Evolutionary conservation across 257 asterid genomes (phyloP).

Genomic region (Solanum chiquidenum): DNA sequence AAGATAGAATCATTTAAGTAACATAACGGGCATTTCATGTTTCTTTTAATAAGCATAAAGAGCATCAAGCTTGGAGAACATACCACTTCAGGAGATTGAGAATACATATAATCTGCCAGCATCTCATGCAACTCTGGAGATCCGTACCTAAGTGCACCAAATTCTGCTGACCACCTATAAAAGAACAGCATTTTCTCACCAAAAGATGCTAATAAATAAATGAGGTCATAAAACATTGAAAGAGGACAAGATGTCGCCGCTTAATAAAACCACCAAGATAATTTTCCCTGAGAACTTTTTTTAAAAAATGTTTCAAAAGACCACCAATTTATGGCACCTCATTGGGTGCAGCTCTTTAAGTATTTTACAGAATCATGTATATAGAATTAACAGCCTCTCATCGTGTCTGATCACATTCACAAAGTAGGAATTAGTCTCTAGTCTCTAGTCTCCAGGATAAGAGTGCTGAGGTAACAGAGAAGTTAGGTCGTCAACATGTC

Average conservation of each 20-base stretch:
- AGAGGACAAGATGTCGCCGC: neutral
- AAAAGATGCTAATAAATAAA: neutral
- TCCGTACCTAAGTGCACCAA: conserved; percentile 63
- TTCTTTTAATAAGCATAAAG: neutral
- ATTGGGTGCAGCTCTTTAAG: neutral
- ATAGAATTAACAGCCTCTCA: neutral
- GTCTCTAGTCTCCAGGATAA: neutral
- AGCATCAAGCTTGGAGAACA: conserved; percentile 2
- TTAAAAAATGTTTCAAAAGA: neutral
- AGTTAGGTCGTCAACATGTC: neutral
- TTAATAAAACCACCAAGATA: neutral
- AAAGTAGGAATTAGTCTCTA: neutral
- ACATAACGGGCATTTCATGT: neutral
- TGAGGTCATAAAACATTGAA: neutral
- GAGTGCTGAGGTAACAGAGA: neutral
- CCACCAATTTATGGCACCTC: neutral
- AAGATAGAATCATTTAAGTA: neutral
- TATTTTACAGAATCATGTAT: neutral
- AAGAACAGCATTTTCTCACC: neutral
- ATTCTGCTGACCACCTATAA: conserved; percentile 87
- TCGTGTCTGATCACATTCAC: neutral
- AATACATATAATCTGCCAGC: conserved; percentile 79
- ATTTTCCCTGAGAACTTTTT: neutral
- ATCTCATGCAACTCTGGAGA: conserved; percentile 92
- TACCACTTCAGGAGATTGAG: conserved; percentile 96